Base-by-base conservation (phyloP, 139 green algal genomes). In the Chlorella vulgaris region DNA sequence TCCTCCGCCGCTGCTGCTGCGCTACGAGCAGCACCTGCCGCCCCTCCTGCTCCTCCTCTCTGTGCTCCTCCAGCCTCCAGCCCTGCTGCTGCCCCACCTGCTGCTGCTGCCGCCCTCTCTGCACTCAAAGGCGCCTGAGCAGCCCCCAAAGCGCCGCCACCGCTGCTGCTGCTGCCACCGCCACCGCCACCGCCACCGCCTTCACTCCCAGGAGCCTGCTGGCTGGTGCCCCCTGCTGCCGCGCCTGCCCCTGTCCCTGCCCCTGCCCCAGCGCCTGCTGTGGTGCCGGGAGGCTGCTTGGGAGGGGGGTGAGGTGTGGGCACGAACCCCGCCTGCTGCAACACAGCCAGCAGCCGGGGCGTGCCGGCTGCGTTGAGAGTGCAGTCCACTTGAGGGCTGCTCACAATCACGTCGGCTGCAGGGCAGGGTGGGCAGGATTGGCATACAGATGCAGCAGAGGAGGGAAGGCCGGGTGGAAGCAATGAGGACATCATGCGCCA, bases 371-470 rank as follows among this genome's bases (percentile, higher is more conserved):
- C 18, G 4, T 63, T 63, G 1, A 79, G 26, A 1, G 73, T 79
- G 73, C 73, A 79, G 53, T 79, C 73, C 0, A 79, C 35, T 26
- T 53, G 36, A 1, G 73, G 73, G 26, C 35, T 51, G 1, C 35
- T 39, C 8, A 79, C 53, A 60, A 79, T 60, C n/a, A 51, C 58
- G 22, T 79, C 51, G 26, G 51, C 73, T 79, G 73, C 53, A 79
- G 3, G 3, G 53, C 67, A 38, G n/a, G 40, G 65, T 19, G 22
- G 28, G 18, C 18, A 28, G n/a, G 8, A 8, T 5, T 21, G 55
- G 55, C 55, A n/a, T 58, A 24, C 15, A 10, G 15, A 15, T 58
- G 47, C 13, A 24, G 10, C 13, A 58, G 47, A 58, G 10, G 47
- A 58, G 13, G 15, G 47, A 10, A 58, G 15, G 47, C 10, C 10